These are phyloP conservation scores for Linaria vulgaris DNA, from an alignment of 257 asterid genomes.

Conservation along the genomic window DNA sequence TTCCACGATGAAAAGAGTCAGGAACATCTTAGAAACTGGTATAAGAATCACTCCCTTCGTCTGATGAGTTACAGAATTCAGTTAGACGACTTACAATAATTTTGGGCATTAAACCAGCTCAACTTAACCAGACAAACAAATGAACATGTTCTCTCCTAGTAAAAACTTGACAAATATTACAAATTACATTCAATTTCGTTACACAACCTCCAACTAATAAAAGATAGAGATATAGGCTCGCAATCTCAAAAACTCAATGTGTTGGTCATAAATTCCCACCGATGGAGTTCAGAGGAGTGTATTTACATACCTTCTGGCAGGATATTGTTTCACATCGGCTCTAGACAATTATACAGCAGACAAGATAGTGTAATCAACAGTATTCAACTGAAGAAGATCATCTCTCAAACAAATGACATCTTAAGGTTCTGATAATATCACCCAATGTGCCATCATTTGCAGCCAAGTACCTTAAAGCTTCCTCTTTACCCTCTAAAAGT, in stretches of 20 bases:
- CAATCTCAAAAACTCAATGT: too few relatives aligned
- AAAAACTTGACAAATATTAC: not conserved
- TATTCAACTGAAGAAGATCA: conserved; percentile 16
- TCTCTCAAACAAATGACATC: conserved; percentile 58
- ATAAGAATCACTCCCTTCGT: not conserved
- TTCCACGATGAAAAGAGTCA: too few relatives aligned
- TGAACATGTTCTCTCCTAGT: not conserved
- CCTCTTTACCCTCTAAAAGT: conserved; percentile 52
- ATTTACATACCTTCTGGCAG: conserved; percentile 23
- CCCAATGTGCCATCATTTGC: conserved; percentile 51
- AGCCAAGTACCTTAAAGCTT: conserved; percentile 59
- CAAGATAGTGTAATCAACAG: not conserved
- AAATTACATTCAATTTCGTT: not conserved
- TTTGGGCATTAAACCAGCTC: conserved; percentile 13
- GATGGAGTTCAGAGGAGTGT: not conserved
- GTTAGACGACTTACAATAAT: not conserved
- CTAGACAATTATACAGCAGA: too few relatives aligned
- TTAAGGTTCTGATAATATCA: conserved; percentile 50
- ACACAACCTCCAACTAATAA: not conserved
- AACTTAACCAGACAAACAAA: not conserved
- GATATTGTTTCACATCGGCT: not conserved
- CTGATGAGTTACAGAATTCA: conserved; percentile 18
- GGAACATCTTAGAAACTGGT: too few relatives aligned
- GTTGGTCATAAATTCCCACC: not conserved
- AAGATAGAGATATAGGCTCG: not conserved